Evolutionary conservation across 768 basidiomycete genomes (phyloP), one percentile per base, ranked within the genome.

Genomic region (Xerocomellus dryophilus): DNA sequence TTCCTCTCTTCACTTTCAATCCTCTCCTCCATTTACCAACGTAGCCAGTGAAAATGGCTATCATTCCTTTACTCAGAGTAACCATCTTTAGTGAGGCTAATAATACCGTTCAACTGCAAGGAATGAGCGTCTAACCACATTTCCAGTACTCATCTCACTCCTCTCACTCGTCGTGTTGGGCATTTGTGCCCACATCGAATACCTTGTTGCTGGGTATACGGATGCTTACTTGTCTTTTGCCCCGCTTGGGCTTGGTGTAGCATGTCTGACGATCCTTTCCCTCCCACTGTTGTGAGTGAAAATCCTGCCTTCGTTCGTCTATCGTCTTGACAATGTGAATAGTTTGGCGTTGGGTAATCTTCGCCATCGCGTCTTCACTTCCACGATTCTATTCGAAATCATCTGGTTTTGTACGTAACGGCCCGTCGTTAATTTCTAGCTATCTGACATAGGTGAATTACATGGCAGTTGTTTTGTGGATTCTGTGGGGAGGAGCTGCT

Each of bases 371-470:
- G 44, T 57, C 17, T 59, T 70, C 32, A 59, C 61, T 2, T 64
- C 66, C 2, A 63, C 42, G 53, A 40, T 70, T 7, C 12, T 60
- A n/a, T 67, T 67, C 11, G 61, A 70, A 54, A 44, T 61, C 25
- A n/a, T 57, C 18, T 71, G 58, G 67, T 59, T 63, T 49, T 56
- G 68, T 69, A 29, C 41, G 63, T 67, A 9, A 43, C n/a, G 14
- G 2, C 6, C 15, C 5, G 17, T 34, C 25, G 10, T 14, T 10
- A 1, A 5, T 4, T 35, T 36, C 8, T 38, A 5, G n/a, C 4
- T 36, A 7, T 43, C 49, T 54, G 48, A 53, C 38, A 1, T n/a
- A n/a, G n/a, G n/a, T n/a, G n/a, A n/a, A n/a, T 38, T 20, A 7
- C 20, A 6, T 31, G 3, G 5, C 53, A 63, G 67, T 64, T 10